Conservation (phyloP, 805 yeast genomes). For the Lachancea kluyveri region DNA sequence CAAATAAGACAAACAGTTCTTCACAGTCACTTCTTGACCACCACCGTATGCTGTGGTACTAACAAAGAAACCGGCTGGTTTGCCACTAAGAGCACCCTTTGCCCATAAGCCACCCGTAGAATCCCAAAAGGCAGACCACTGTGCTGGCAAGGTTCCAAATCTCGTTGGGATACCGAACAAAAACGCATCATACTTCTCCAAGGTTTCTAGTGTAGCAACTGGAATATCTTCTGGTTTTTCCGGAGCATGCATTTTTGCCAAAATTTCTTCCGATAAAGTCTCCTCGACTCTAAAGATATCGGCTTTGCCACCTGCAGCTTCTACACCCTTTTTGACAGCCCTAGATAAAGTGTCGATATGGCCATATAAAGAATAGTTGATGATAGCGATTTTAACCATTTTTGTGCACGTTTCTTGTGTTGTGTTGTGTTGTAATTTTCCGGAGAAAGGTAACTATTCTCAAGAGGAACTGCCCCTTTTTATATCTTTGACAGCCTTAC, state of each 20-base stretch:
- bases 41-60: conserved; percentile 72
- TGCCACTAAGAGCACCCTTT: conserved; percentile 59
- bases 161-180: conserved; percentile 78
- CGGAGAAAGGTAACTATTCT: too few relatives aligned
- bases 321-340: conserved; percentile 61
- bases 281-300: conserved; percentile 72
- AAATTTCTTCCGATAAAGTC: conserved; percentile 57
- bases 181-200: conserved; percentile 63
- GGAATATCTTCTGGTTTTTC: conserved; percentile 53
- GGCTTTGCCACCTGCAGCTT: conserved; percentile 61
- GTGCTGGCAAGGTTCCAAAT: conserved; percentile 70
- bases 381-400: conserved; percentile 40
- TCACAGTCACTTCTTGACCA: conserved; percentile 71
- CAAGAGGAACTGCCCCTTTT: too few relatives aligned
- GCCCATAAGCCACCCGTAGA: conserved; percentile 75
- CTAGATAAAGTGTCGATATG: conserved; percentile 67
- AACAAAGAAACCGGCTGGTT: conserved; percentile 66
- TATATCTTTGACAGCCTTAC: too few relatives aligned
- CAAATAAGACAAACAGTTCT: conserved; percentile 50
- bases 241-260: conserved; percentile 54
- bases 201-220: conserved; percentile 48
- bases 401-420: conserved; percentile 2
- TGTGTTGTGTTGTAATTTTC: too few relatives aligned
- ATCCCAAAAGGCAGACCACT: conserved; percentile 72
- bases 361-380: conserved; percentile 71